Base-by-base conservation (phyloP, 345 rosid genomes). In the Citrus trifoliata region DNA sequence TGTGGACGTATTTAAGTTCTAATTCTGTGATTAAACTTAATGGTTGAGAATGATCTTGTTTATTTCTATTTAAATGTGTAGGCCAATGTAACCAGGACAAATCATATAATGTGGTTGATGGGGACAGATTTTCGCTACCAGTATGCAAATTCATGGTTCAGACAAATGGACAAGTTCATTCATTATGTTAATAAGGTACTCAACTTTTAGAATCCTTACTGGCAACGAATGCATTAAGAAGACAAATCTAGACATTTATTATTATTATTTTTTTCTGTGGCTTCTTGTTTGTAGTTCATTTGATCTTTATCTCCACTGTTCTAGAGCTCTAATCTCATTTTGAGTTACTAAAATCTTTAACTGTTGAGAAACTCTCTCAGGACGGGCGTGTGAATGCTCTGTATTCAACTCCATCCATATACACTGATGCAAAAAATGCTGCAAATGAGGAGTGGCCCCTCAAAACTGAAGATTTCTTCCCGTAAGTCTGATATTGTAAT, bases 81-180 rank as follows among this genome's bases (percentile, higher is more conserved):
- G 98, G 95, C 91, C 76, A 95, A 92, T 51, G 98, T 95, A 65
- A 95, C 98, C 69, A 86, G 93, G 84, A 90, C 95, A 85, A 93
- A 91, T 85, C 98, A 95, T 85, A 85, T 92, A 74, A 95, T 95
- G 98, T 95, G 98, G 98, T 33, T 82, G 68, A 95, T 93, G 98
- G 98, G 98, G 80, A 92, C 98, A 40, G 98, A 95, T 84, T 95
- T 95, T 78, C 93, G 97, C 63, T 95, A 95, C 84, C 98, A 93
- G 78, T 95, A 93, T 81, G 98, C 98, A 70, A 81, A 87, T 81
- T 92, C 98, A 67, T 95, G 98, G 98, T 95, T 90, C 82, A 87
- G 95, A 87, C 98, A 95, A 86, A 95, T 93, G 87, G 98, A 95
- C 89, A 95, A 95, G 87, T 93, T 93, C 84, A 92, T 95, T 82